Evolutionary conservation across 108 stramenopile species (phyloP), one percentile per base, ranked within the genome.

Genomic region (Mayamaea pseudoterrestris): DNA sequence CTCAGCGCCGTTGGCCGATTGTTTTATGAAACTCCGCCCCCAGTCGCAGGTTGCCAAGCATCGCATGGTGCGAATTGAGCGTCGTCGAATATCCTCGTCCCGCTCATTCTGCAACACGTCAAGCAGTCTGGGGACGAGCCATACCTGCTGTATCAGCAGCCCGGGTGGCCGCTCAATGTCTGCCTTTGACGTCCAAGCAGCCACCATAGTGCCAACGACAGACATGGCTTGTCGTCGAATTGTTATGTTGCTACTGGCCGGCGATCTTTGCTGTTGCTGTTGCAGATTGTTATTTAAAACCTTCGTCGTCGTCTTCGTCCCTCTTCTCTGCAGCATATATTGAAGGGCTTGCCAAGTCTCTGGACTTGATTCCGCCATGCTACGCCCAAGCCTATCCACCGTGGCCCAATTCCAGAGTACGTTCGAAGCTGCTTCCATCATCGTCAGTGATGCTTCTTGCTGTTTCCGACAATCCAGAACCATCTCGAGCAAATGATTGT

Each of bases 21-120:
- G 5, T 20, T 18, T 8, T 8, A 39, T 39, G 37, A 39, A 39
- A 3, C 18, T 21, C 8, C 41, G 44, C 8, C 44, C 44, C 44
- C 44, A 44, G 22, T 21, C 22, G 22, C 44, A 44, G 5, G 44
- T 26, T 24, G n/a, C n/a, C 24, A 44, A 27, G 9, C 44, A 44
- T 5, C 44, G 44, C 18, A 44, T 26, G 3, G 44, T 44, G n/a
- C 44, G 14, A 5, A 21, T 24, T 5, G 24, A 44, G 4, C 44
- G 14, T 9, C 44, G 22, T 22, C 44, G 22, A 4, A 23, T 26
- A 44, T 44, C 44, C 4, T n/a, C 3, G 26, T 44, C 44, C 5
- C 24, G n/a, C 9, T 44, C 44, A 6, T 8, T 21, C 21, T 44
- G 25, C 8, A 44, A 9, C 5, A 21, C 14, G 26, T 24, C 26